phyloP scores from a whole-genome alignment of 768 basidiomycete species.

The Daedaleopsis nitida region DNA sequence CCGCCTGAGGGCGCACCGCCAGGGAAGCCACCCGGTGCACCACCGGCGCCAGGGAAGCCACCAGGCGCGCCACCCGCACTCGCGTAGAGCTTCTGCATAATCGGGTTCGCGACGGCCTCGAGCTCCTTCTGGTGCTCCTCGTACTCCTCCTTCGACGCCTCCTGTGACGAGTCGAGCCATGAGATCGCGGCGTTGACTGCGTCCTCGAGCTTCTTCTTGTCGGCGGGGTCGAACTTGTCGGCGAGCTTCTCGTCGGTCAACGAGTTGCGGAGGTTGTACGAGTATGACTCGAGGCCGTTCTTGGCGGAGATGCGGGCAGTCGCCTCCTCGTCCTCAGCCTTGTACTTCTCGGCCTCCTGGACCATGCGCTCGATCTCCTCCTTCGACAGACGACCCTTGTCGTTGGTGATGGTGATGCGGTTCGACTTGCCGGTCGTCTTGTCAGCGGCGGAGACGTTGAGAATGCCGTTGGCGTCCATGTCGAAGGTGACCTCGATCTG shows the following conservation, averaged over 20 bases:
- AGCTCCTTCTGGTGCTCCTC: constrained; percentile 92
- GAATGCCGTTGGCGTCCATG: constrained; percentile 94
- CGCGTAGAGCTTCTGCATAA: constrained; percentile 72
- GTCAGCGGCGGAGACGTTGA: constrained; percentile 94
- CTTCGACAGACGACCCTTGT: constrained; percentile 95
- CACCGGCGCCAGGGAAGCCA: constrained; percentile 49
- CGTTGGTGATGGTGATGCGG: constrained; percentile 92
- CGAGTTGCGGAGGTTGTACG: constrained; percentile 94
- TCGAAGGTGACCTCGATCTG: constrained; percentile 98
- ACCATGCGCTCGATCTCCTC: constrained; percentile 99
- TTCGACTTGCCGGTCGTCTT: constrained; percentile 97
- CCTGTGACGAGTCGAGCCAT: constrained; percentile 86
- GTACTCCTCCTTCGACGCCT: constrained; percentile 94
- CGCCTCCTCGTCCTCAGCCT: constrained; percentile 87
- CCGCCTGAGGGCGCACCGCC: constrained; percentile 57
- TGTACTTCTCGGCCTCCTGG: constrained; percentile 90
- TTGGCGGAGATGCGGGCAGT: constrained; percentile 82
- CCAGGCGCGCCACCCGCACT: constrained; percentile 58
- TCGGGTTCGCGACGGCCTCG: constrained; percentile 76
- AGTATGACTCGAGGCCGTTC: constrained; percentile 92
- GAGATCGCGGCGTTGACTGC: constrained; percentile 82
- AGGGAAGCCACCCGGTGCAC: constrained; percentile 71
- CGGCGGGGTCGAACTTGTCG: constrained; percentile 82
- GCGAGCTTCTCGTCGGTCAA: constrained; percentile 83
- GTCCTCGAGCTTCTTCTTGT: constrained; percentile 82